phyloP scores from a whole-genome alignment of 1,139 yeast species.

The Suhomyces coccinellae region DNA sequence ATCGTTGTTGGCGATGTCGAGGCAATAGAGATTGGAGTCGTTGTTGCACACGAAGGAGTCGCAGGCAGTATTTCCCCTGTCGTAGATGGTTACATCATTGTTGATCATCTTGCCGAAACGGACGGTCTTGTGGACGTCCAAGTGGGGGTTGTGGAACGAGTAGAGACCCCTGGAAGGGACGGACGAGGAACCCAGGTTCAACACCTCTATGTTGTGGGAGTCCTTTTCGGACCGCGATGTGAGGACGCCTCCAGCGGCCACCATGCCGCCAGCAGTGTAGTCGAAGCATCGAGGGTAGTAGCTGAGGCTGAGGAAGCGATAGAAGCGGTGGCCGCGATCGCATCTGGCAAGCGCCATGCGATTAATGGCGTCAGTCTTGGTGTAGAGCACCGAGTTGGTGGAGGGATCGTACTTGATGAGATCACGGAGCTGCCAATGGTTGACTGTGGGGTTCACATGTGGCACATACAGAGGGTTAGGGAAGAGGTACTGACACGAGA shows the following conservation, averaged over 20 bases:
- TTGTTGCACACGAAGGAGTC: conserved; percentile 76
- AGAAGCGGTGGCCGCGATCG: conserved; percentile 10
- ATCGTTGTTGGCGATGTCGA: conserved; percentile 54
- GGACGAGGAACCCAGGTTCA: conserved; percentile 13
- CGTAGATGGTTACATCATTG: conserved; percentile 69
- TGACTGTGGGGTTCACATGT: conserved; percentile 32
- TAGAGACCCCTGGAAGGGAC: conserved; percentile 56
- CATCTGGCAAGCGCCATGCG: conserved; percentile 22
- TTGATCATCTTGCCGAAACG: conserved; percentile 79
- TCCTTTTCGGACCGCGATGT: conserved; percentile 22
- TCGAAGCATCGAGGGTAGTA: conserved; percentile 70
- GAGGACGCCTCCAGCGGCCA: conserved; percentile 71
- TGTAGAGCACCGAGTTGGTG: conserved; percentile 35
- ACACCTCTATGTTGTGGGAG: conserved; percentile 29
- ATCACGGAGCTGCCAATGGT: conserved; percentile 90
- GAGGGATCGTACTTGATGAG: conserved; percentile 51
- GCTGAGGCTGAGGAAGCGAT: conserved; percentile 45
- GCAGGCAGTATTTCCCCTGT: conserved; percentile 39
- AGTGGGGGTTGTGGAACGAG: conserved; percentile 54
- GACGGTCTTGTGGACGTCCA: conserved; percentile 47
- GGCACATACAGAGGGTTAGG: conserved; percentile 41
- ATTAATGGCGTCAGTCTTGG: conserved; percentile 36
- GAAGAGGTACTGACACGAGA: conserved; percentile 39
- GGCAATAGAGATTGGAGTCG: conserved; percentile 67
- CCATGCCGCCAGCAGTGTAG: conserved; percentile 54